Conservation (phyloP, 2,329 filamentous ascomycete genomes). For the Calonectria pauciramosa region DNA sequence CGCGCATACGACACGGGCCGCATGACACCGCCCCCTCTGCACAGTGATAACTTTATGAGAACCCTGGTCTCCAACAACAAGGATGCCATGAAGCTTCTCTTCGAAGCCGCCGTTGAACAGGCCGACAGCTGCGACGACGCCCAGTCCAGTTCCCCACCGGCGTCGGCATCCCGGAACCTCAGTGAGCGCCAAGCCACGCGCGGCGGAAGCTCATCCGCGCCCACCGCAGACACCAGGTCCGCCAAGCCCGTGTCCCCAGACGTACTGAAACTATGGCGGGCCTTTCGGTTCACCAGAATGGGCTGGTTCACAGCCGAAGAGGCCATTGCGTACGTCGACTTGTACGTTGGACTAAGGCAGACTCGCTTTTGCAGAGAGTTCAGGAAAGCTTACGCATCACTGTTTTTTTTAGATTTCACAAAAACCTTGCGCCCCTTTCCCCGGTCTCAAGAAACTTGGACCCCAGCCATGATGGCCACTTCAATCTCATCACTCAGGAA, state of each 20-base stretch:
- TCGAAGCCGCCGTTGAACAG: constrained; percentile 55
- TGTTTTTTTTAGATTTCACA: constrained; percentile 15
- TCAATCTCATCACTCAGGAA: constrained; percentile 62
- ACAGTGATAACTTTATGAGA: constrained; percentile 51
- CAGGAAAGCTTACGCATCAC: background rate
- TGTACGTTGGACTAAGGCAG: constrained; percentile 48
- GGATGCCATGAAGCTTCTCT: constrained; percentile 66
- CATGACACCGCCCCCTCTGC: constrained; percentile 1
- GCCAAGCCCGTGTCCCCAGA: constrained; percentile 12
- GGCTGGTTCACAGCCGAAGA: constrained; percentile 69
- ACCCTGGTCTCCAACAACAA: constrained; percentile 67
- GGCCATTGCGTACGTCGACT: constrained; percentile 65
- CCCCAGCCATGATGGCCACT: constrained; percentile 62
- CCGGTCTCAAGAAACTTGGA: constrained; percentile 65
- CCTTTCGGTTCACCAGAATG: constrained; percentile 64
- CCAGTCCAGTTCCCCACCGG: background rate
- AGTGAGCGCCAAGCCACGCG: background rate
- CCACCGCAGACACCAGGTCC: background rate
- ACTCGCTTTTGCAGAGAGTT: too few species aligned
- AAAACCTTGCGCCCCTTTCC: constrained; percentile 52
- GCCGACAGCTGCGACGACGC: constrained; percentile 4
- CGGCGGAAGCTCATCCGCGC: too few species aligned
- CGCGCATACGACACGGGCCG: background rate
- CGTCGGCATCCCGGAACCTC: background rate
- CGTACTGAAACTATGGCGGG: constrained; percentile 31